A percentile compares a stretch with the other conserved stretches of the same genome.
Evolutionary conservation across 2,329 filamentous ascomycete genomes (phyloP).

Genomic region (Calycina herbarum): DNA sequence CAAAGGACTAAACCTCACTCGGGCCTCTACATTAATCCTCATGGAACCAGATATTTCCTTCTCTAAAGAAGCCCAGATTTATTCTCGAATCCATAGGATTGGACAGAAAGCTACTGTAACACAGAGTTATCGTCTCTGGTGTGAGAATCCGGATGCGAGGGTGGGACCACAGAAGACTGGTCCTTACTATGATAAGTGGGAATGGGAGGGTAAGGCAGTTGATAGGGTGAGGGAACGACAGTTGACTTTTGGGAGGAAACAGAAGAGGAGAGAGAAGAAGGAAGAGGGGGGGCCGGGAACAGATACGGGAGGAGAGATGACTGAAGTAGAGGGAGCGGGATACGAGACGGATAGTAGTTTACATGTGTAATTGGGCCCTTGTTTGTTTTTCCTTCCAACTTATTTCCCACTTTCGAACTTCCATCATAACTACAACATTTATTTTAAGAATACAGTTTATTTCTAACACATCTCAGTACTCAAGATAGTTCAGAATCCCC

Average conservation of each 20-base stretch:
- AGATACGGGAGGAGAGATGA: too few species aligned
- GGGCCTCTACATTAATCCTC: slow-evolving; percentile 15
- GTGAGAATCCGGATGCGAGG: not conserved
- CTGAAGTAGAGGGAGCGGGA: too few species aligned
- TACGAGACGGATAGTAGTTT: too few species aligned
- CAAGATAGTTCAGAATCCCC: too few species aligned
- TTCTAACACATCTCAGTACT: too few species aligned
- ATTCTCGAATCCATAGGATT: slow-evolving; percentile 19
- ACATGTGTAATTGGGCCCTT: too few species aligned
- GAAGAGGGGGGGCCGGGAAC: not conserved
- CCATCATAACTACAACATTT: too few species aligned
- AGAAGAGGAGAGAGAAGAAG: not conserved
- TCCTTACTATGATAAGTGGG: not conserved
- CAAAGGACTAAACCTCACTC: slow-evolving; percentile 16
- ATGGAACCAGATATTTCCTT: slow-evolving; percentile 21
- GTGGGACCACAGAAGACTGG: not conserved
- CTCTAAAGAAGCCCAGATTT: slow-evolving; percentile 14
- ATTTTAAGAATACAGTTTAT: too few species aligned
- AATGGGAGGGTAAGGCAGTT: not conserved
- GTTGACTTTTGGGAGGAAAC: not conserved
- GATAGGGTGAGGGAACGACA: not conserved
- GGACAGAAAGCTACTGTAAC: slow-evolving; percentile 13
- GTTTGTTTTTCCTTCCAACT: too few species aligned
- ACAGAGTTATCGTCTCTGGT: slow-evolving; percentile 10
- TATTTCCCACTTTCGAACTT: too few species aligned